These are phyloP conservation scores for Boletus nobilissimus DNA, from an alignment of 1,284 basidiomycete species.

Conservation along the genomic window DNA sequence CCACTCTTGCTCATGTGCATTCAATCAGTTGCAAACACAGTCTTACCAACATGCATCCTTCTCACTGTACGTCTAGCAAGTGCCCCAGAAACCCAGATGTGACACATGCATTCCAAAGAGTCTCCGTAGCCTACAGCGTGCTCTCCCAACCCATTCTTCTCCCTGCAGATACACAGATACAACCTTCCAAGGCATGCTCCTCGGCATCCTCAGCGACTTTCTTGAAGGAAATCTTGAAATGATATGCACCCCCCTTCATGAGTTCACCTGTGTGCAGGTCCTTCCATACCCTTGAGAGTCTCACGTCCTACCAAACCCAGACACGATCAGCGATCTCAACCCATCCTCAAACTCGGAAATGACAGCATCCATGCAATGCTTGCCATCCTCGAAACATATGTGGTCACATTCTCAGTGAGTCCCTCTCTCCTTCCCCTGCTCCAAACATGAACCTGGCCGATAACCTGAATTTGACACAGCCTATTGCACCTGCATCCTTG, in stretches of 20 bases:
- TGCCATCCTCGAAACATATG: constrained; percentile 70
- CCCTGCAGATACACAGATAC: constrained; percentile 72
- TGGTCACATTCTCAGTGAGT: constrained; percentile 73
- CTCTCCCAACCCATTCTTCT: constrained; percentile 73
- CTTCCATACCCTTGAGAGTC: too few species aligned
- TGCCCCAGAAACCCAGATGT: constrained; percentile 81
- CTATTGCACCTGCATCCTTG: constrained; percentile 81
- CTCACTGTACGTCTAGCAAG: constrained; percentile 62
- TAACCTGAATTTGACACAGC: too few species aligned
- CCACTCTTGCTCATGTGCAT: constrained; percentile 11
- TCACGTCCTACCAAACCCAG: constrained; percentile 49
- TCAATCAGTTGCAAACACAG: background rate
- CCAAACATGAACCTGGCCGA: too few species aligned
- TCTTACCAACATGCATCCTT: too few species aligned
- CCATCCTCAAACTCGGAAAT: constrained; percentile 76
- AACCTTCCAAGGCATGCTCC: constrained; percentile 77
- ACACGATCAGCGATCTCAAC: constrained; percentile 77
- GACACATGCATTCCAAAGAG: constrained; percentile 86
- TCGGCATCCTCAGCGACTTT: constrained; percentile 83
- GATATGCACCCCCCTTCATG: constrained; percentile 77
- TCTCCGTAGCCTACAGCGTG: constrained; percentile 84
- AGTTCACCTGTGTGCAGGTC: too few species aligned
- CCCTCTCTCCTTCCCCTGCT: too few species aligned
- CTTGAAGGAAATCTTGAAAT: constrained; percentile 86
- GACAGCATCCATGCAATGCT: constrained; percentile 77